A percentile compares a stretch with the other conserved stretches of the same genome.
Evolutionary conservation across 2,329 filamentous ascomycete species (phyloP).

Genomic region (Balansia obtecta): DNA sequence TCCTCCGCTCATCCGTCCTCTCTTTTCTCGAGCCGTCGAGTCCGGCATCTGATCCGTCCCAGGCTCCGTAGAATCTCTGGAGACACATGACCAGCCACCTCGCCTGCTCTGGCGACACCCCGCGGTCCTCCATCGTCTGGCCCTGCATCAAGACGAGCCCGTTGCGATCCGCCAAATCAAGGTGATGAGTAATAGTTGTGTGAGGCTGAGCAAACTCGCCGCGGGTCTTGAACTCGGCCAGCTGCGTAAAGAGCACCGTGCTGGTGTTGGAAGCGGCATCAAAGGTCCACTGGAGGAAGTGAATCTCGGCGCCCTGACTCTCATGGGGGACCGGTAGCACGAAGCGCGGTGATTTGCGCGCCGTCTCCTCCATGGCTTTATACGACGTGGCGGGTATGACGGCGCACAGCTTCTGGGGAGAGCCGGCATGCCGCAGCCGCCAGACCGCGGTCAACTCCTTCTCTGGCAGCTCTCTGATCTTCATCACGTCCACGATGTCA

Average conservation of each 20-base stretch:
- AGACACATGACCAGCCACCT: conserved; percentile 84
- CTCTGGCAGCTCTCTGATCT: conserved; percentile 57
- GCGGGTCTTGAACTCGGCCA: conserved; percentile 84
- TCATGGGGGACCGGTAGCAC: conserved; percentile 72
- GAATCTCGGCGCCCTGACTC: conserved; percentile 69
- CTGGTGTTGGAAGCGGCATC: conserved; percentile 51
- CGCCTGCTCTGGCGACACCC: conserved; percentile 70
- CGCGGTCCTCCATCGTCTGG: conserved; percentile 60
- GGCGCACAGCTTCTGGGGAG: conserved; percentile 70
- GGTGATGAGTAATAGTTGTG: conserved; percentile 85
- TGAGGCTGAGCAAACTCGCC: conserved; percentile 86
- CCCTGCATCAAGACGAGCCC: conserved; percentile 82
- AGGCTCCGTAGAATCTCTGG: conserved; percentile 80
- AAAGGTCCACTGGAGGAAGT: conserved; percentile 95
- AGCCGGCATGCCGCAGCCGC: conserved; percentile 72
- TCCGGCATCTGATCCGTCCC: conserved; percentile 33
- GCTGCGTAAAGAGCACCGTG: conserved; percentile 82
- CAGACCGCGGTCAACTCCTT: conserved; percentile 82
- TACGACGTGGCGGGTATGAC: conserved; percentile 66
- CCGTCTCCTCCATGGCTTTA: conserved; percentile 55
- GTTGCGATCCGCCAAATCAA: conserved; percentile 62
- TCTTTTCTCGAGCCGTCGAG: conserved; percentile 32
- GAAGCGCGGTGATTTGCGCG: conserved; percentile 71
- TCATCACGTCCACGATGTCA: conserved; percentile 62
- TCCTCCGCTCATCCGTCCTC: conserved; percentile 49